A percentile compares a stretch with the other conserved stretches of the same genome.
These are phyloP conservation scores for Chytridium lagenaria DNA, from an alignment of 371 early-diverging fungal genomes.

Conservation along the genomic window DNA sequence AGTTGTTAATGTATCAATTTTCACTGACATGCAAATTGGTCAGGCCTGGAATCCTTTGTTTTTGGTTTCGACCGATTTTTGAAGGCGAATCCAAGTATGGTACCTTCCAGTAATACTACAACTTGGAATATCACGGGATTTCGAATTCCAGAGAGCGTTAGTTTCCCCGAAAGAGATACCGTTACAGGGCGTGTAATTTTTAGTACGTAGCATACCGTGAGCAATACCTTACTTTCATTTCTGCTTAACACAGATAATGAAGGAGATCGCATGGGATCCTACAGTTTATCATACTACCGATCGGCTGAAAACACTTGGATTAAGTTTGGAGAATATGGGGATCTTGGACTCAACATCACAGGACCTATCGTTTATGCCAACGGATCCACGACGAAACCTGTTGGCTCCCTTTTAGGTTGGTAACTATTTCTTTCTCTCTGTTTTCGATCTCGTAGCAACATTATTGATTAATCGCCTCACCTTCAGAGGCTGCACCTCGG, in stretches of 20 bases:
- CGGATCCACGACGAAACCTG: slow-evolving; percentile 11
- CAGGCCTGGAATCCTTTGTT: no score
- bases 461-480: not conserved
- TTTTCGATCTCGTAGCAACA: no score
- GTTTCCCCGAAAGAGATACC: slow-evolving; percentile 21
- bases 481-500: not conserved
- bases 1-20: no score
- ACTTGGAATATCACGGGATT: no score
- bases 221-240: not conserved
- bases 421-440: no score
- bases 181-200: slow-evolving; percentile 20
- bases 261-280: slow-evolving; percentile 12
- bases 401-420: slow-evolving; percentile 3
- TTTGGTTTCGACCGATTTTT: no score
- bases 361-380: not conserved
- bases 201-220: not conserved
- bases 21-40: no score
- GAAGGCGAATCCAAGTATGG: no score
- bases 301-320: not conserved
- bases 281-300: slow-evolving; percentile 6
- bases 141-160: no score
- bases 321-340: slow-evolving; percentile 11
- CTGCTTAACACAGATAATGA: not conserved
- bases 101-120: no score
- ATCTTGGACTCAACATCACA: not conserved